These are phyloP conservation scores for Cyberlindnera xishuangbannaensis DNA, from an alignment of 805 yeast species.

Conservation along the genomic window DNA sequence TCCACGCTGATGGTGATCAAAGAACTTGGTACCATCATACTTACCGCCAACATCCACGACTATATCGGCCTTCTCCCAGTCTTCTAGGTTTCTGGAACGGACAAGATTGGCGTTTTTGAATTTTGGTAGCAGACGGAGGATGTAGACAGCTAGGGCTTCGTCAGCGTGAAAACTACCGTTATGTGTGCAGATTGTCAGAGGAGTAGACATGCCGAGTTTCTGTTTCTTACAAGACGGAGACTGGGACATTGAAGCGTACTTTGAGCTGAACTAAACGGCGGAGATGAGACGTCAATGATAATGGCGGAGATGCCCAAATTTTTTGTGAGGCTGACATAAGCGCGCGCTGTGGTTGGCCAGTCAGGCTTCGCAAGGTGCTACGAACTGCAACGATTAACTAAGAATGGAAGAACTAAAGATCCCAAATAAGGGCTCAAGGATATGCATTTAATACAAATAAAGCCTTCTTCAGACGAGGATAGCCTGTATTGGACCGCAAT, in stretches of 20 bases:
- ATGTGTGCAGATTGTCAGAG: slow-evolving; percentile 75
- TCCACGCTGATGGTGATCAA: slow-evolving; percentile 96
- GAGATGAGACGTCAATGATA: slow-evolving; percentile 1
- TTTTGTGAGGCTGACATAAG: slow-evolving; percentile 9
- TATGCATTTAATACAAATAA: neutral
- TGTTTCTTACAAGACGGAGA: too few relatives aligned
- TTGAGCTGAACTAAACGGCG: too few relatives aligned
- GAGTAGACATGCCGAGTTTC: slow-evolving; percentile 25
- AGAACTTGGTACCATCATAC: slow-evolving; percentile 79
- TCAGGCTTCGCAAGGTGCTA: too few relatives aligned
- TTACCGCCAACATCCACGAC: slow-evolving; percentile 94
- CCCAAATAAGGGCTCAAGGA: neutral
- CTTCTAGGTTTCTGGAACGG: slow-evolving; percentile 77
- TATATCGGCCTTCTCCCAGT: slow-evolving; percentile 83
- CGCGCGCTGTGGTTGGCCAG: slow-evolving; percentile 6
- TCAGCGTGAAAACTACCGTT: slow-evolving; percentile 97
- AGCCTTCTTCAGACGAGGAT: too few relatives aligned
- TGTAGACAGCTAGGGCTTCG: slow-evolving; percentile 88
- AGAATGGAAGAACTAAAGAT: too few relatives aligned
- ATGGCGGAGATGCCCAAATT: slow-evolving; percentile 1
- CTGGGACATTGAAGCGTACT: too few relatives aligned
- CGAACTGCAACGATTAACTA: too few relatives aligned
- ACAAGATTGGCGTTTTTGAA: slow-evolving; percentile 61
- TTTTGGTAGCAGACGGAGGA: slow-evolving; percentile 68
- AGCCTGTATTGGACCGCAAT: too few relatives aligned